A percentile compares a stretch with the other conserved stretches of the same genome.
These are phyloP conservation scores for Lanmaoa rubissima DNA, from an alignment of 768 basidiomycete genomes.

Conservation along the genomic window DNA sequence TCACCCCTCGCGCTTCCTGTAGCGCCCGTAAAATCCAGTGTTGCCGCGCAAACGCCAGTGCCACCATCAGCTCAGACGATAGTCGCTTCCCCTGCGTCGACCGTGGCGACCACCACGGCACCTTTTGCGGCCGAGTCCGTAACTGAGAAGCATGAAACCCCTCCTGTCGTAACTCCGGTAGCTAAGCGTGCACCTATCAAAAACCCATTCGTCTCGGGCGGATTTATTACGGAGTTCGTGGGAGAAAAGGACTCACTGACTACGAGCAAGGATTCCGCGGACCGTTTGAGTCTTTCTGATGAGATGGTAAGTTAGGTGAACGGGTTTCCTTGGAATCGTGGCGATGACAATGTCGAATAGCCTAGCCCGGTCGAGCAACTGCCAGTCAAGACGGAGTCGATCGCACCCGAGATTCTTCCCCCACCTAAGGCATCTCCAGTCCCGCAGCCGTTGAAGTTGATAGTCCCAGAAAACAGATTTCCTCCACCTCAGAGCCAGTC, in stretches of 20 bases:
- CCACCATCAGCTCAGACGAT: constrained; percentile 14
- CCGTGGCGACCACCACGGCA: constrained; percentile 7
- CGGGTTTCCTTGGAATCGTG: not conserved
- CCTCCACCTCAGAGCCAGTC: constrained; percentile 7
- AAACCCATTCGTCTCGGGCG: constrained; percentile 53
- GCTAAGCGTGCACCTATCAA: constrained; percentile 23
- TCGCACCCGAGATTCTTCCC: constrained; percentile 9
- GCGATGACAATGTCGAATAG: constrained; percentile 11
- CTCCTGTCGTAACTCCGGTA: not conserved
- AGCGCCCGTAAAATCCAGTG: constrained; percentile 7
- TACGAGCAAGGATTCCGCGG: constrained; percentile 21
- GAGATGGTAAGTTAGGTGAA: constrained; percentile 12
- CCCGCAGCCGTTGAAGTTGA: constrained; percentile 6
- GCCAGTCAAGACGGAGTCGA: constrained; percentile 22
- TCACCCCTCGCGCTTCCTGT: constrained; percentile 26
- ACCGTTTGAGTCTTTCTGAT: constrained; percentile 14
- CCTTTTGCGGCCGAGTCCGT: constrained; percentile 9
- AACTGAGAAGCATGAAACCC: constrained; percentile 11
- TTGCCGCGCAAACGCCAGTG: constrained; percentile 14
- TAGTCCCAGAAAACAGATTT: constrained; percentile 12
- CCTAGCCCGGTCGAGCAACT: constrained; percentile 12
- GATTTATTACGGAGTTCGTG: constrained; percentile 46
- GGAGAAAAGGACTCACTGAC: constrained; percentile 25
- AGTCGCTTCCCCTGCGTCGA: constrained; percentile 19
- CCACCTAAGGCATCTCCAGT: constrained; percentile 13